phyloP scores from a whole-genome alignment of 176 grass and related monocot genomes.

The Aegilops speltoides region DNA sequence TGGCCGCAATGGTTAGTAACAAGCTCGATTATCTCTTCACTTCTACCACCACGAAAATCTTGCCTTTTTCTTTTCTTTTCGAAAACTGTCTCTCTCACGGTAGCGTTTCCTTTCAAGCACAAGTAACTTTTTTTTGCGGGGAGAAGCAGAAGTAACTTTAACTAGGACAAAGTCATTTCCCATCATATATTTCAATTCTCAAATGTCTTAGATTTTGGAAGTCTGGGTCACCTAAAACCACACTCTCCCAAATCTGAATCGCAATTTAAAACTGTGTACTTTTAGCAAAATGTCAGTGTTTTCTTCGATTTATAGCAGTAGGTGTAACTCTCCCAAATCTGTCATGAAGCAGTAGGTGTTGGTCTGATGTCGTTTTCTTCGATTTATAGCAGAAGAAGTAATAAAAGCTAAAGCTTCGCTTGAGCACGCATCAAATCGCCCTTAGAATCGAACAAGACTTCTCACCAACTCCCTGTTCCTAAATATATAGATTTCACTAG shows the following conservation, averaged over 20 bases:
- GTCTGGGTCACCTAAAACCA: background rate
- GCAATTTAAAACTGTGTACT: too few species aligned
- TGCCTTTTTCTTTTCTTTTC: too few species aligned
- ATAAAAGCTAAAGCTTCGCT: background rate
- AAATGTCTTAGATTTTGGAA: background rate
- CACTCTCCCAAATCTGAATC: too few species aligned
- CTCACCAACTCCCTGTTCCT: background rate
- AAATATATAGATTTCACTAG: too few species aligned
- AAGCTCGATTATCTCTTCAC: background rate
- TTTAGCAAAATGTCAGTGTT: too few species aligned
- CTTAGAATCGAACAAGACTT: conserved; percentile 15
- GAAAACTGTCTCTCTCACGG: background rate
- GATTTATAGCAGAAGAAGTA: background rate
- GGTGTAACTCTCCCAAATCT: background rate
- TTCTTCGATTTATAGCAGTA: conserved; percentile 13
- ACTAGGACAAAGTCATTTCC: background rate
- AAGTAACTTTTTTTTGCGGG: too few species aligned
- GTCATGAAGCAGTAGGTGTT: background rate
- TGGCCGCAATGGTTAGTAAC: conserved; percentile 63
- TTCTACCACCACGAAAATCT: background rate
- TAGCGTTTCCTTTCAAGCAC: background rate
- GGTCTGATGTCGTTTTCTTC: conserved; percentile 36
- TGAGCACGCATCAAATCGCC: background rate
- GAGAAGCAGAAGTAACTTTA: background rate
- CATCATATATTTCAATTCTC: background rate